These are phyloP conservation scores for Aspergillus sparsus DNA, from an alignment of 495 filamentous ascomycete genomes.

Conservation along the genomic window DNA sequence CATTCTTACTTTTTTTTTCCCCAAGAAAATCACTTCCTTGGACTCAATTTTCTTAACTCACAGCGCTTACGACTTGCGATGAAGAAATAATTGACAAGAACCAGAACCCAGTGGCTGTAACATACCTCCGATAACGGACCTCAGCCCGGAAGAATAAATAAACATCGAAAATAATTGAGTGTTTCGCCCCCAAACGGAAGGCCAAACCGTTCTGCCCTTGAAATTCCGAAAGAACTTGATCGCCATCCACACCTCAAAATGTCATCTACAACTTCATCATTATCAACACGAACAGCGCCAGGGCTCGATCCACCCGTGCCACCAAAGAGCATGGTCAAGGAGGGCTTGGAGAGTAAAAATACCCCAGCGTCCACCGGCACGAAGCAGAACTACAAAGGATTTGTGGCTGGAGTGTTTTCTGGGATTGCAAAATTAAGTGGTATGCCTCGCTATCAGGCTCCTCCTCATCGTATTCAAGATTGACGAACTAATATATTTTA, in stretches of 20 bases:
- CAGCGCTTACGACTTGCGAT: background rate
- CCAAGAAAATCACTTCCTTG: background rate
- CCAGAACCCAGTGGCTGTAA: background rate
- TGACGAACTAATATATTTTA: constrained; percentile 20
- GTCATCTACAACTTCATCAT: constrained; percentile 32
- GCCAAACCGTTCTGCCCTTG: background rate
- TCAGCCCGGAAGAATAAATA: background rate
- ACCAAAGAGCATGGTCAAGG: constrained; percentile 7
- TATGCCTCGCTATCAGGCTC: constrained; percentile 44
- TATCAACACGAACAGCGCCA: constrained; percentile 21
- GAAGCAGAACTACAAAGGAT: constrained; percentile 75
- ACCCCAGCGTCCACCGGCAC: constrained; percentile 21
- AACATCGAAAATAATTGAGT: no score
- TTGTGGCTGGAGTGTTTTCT: constrained; percentile 91
- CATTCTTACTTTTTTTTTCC: constrained; percentile 9
- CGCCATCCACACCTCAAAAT: constrained; percentile 13
- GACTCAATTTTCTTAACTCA: background rate
- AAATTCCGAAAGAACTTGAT: background rate
- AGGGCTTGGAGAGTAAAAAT: constrained; percentile 9
- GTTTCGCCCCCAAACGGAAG: background rate
- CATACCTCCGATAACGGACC: constrained; percentile 22
- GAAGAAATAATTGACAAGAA: constrained; percentile 7
- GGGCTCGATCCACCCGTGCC: constrained; percentile 21
- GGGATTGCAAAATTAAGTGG: constrained; percentile 89
- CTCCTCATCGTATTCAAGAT: background rate